Evolutionary conservation across 306 rosid genomes (phyloP).

Genomic region (Cucumis melo): DNA sequence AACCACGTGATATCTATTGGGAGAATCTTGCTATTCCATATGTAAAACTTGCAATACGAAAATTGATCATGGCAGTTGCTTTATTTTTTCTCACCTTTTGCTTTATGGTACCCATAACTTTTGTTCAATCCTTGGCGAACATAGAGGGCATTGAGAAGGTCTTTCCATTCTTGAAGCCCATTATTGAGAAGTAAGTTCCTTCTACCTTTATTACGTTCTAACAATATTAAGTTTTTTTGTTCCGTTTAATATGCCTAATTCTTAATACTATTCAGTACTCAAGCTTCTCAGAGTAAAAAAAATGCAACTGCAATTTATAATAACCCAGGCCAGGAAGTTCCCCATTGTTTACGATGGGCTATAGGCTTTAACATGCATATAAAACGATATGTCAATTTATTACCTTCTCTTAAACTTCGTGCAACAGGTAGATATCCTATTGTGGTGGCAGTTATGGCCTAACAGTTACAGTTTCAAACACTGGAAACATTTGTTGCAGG

Average conservation of each 20-base stretch:
- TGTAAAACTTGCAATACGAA: conserved; percentile 55
- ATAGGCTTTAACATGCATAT: conserved; percentile 2
- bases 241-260: background rate
- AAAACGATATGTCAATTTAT: background rate
- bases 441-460: conserved; percentile 2
- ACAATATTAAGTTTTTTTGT: background rate
- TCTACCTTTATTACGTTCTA: conserved; percentile 1
- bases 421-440: conserved; percentile 3
- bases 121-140: conserved; percentile 89
- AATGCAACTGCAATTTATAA: background rate
- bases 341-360: conserved; percentile 2
- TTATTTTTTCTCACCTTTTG: conserved; percentile 55
- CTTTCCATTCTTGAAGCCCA: conserved; percentile 64
- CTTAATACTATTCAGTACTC: background rate
- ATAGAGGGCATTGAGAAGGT: conserved; percentile 56
- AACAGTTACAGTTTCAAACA: conserved; percentile 7
- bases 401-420: conserved; percentile 6
- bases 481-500: conserved; percentile 36
- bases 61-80: conserved; percentile 36
- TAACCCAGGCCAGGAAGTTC: background rate
- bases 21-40: conserved; percentile 81
- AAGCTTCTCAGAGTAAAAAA: background rate
- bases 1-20: conserved; percentile 81
- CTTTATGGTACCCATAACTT: conserved; percentile 83
- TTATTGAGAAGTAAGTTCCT: conserved; percentile 51